A percentile compares a stretch with the other conserved stretches of the same genome.
Conservation (phyloP, 176 grass and related monocot genomes). For the Ensete ventricosum region DNA sequence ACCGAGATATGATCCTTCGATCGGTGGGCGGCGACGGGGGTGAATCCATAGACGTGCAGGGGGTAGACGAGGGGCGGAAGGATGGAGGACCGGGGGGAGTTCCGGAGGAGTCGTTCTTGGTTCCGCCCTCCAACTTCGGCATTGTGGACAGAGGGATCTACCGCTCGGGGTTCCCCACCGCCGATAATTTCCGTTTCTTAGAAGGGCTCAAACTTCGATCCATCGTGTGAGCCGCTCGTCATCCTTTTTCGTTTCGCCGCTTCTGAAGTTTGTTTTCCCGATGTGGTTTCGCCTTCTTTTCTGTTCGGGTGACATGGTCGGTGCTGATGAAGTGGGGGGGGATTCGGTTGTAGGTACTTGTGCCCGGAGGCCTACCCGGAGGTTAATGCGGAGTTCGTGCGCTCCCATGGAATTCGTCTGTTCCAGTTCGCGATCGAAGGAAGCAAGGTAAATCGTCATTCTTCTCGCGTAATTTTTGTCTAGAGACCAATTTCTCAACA, state of each 20-base stretch:
- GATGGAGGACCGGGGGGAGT: not conserved
- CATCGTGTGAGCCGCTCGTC: conserved; percentile 32
- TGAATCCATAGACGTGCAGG: not conserved
- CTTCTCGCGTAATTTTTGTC: not conserved
- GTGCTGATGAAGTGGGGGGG: not conserved
- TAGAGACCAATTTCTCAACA: not conserved
- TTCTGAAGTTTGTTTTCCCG: not conserved
- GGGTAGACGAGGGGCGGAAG: not conserved
- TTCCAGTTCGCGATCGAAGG: conserved; percentile 65
- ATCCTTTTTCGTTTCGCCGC: not conserved
- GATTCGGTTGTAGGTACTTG: conserved; percentile 30
- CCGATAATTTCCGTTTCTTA: conserved; percentile 24
- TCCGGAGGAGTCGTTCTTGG: not conserved
- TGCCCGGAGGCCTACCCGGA: conserved; percentile 49
- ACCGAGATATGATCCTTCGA: too few species aligned
- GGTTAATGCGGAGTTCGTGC: conserved; percentile 36
- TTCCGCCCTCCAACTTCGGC: conserved; percentile 27
- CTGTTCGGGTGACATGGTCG: not conserved
- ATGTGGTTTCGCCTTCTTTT: not conserved
- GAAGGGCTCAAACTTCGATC: conserved; percentile 22
- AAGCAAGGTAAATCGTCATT: conserved; percentile 33
- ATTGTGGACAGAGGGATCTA: conserved; percentile 32
- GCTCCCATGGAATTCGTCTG: conserved; percentile 35
- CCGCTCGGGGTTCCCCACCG: conserved; percentile 27
- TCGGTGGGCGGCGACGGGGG: not conserved